A percentile compares a stretch with the other conserved stretches of the same genome.
These are phyloP conservation scores for Solanum hybrid DNA, from an alignment of 305 asterid genomes.

Conservation along the genomic window DNA sequence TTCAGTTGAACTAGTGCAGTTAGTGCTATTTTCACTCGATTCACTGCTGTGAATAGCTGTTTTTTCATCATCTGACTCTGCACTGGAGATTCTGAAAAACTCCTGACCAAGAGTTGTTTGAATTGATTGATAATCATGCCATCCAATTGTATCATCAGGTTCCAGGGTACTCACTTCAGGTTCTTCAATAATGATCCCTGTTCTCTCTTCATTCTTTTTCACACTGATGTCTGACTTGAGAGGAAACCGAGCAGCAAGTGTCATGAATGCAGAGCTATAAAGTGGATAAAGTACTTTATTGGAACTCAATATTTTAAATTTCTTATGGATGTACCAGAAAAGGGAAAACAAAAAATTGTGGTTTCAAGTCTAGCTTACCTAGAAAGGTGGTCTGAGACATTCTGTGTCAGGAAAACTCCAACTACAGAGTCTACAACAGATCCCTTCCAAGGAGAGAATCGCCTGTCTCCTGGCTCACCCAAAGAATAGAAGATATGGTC, in stretches of 20 bases:
- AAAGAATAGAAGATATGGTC: neutral
- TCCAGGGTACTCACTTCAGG: slow-evolving; percentile 38
- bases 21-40: slow-evolving; percentile 22
- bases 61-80: slow-evolving; percentile 21
- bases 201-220: slow-evolving; percentile 32
- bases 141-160: slow-evolving; percentile 34
- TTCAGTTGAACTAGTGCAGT: slow-evolving; percentile 23
- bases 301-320: slow-evolving; percentile 8
- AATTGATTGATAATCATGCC: slow-evolving; percentile 31
- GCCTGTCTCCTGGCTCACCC: slow-evolving; percentile 63
- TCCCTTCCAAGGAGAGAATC: slow-evolving; percentile 96
- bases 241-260: slow-evolving; percentile 78
- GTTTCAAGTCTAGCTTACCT: slow-evolving; percentile 39
- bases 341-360: slow-evolving; percentile 6
- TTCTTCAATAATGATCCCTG: slow-evolving; percentile 27
- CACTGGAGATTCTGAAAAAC: slow-evolving; percentile 15
- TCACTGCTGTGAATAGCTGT: slow-evolving; percentile 30
- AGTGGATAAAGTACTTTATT: slow-evolving; percentile 3
- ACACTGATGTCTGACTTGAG: slow-evolving; percentile 21
- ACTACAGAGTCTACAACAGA: slow-evolving; percentile 90
- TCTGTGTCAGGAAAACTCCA: slow-evolving; percentile 97
- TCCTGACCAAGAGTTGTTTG: slow-evolving; percentile 26
- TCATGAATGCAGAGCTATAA: slow-evolving; percentile 92
- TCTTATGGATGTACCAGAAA: neutral
- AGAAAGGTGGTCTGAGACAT: slow-evolving; percentile 95